Base-by-base conservation (phyloP, 2,329 filamentous ascomycete genomes). In the Diaporthe ilicicola region DNA sequence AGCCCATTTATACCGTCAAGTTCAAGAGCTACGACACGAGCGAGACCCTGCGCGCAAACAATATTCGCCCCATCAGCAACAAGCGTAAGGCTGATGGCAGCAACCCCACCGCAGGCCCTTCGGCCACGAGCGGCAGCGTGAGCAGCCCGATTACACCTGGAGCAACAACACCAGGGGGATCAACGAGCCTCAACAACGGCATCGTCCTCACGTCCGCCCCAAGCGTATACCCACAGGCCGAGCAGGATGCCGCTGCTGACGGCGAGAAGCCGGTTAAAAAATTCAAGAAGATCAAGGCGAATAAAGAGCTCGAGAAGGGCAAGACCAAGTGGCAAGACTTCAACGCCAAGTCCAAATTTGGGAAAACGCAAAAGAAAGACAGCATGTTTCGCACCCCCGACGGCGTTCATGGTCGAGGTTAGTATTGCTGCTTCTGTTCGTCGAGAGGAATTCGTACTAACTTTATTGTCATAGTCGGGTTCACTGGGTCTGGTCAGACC, bases 251-350 rank as follows among this genome's bases (percentile, higher is more conserved):
- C 1, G 85, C 93, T 78, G 90, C 85, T 3, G 86, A 88, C 65
- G 84, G 87, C 72, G 92, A 93, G 78, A 96, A 95, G 81, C 89
- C 91, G 59, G 89, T 91, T 13, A 92, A 93, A 79, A 92, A 93
- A 81, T 89, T 95, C 71, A 97, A 97, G 84, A 95, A 95, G 77
- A 95, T 94, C 79, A 96, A 95, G 82, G 93, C 94, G 62, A 96
- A 92, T 73, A 96, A 95, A 81, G 94, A 97, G 79, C 87, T 98
- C 29, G 95, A 98, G 84, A 93, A 91, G 74, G 92, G 93, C 78
- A 97, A 97, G 85, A 93, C 84, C 78, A 97, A 96, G 79, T 99
- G 96, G 96, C 93, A 98, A 79, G 93, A 97, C 74, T 99, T 97
- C 81, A 93, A 91, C 74, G 86, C 88, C 78, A 97, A 97, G 81